These are phyloP conservation scores for Saururus chinensis DNA, from an alignment of 164 flowering plant genomes.

Conservation along the genomic window DNA sequence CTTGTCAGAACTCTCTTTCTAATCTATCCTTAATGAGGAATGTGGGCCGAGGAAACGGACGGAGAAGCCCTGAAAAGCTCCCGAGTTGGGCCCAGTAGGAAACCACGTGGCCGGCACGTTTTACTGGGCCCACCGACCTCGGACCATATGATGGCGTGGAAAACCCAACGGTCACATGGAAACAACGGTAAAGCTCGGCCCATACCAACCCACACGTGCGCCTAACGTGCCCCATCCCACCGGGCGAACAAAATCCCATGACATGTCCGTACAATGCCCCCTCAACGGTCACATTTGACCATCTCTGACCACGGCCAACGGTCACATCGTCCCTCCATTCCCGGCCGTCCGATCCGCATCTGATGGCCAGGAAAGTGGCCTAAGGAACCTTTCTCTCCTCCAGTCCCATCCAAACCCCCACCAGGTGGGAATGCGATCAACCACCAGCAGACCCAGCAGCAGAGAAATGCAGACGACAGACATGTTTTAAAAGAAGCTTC, in stretches of 20 bases:
- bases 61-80: too few relatives aligned
- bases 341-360: conserved; percentile 16
- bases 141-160: not conserved
- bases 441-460: not conserved
- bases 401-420: not conserved
- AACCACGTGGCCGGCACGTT: too few relatives aligned
- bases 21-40: too few relatives aligned
- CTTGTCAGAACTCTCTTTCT: too few relatives aligned
- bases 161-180: conserved; percentile 2
- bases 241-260: not conserved
- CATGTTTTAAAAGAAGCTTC: not conserved
- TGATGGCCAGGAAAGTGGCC: conserved; percentile 17
- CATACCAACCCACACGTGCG: not conserved
- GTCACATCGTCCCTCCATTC: not conserved
- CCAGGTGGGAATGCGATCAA: not conserved
- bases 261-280: conserved; percentile 7
- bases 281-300: conserved; percentile 60
- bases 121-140: not conserved
- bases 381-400: not conserved
- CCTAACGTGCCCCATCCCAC: not conserved
- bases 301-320: conserved; percentile 33
- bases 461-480: not conserved
- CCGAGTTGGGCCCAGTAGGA: too few relatives aligned
- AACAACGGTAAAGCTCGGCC: not conserved
- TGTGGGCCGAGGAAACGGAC: too few relatives aligned